A percentile compares a stretch with the other conserved stretches of the same genome.
These are phyloP conservation scores for Melocanna baccifera DNA, from an alignment of 176 grass and related monocot genomes.

Conservation along the genomic window DNA sequence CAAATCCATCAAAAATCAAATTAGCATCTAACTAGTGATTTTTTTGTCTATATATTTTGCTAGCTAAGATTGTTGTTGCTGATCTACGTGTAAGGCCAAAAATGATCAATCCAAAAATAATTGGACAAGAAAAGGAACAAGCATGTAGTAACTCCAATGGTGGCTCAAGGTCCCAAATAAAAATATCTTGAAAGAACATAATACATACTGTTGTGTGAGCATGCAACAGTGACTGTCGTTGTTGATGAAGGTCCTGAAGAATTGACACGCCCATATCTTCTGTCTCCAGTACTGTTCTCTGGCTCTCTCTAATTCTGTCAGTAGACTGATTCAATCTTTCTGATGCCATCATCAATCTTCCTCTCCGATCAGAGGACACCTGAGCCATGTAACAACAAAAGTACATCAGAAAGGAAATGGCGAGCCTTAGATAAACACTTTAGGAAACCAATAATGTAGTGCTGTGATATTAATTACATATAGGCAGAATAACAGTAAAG, in stretches of 20 bases:
- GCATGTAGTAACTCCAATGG: background rate
- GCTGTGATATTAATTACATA: background rate
- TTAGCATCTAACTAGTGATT: background rate
- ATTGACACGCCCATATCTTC: constrained; percentile 78
- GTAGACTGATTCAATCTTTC: constrained; percentile 79
- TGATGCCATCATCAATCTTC: constrained; percentile 78
- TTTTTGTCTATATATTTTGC: background rate
- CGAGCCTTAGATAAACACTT: background rate
- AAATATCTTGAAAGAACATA: constrained; percentile 3
- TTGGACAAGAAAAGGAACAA: background rate
- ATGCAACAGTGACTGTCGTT: constrained; percentile 83
- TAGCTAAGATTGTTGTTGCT: background rate
- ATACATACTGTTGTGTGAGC: constrained; percentile 72
- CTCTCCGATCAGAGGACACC: constrained; percentile 80
- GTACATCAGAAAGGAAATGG: background rate
- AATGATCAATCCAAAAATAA: background rate
- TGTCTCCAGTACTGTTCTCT: constrained; percentile 70
- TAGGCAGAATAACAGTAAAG: background rate
- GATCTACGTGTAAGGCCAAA: background rate
- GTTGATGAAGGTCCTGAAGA: constrained; percentile 82
- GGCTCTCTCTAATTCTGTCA: constrained; percentile 73
- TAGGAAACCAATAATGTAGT: background rate
- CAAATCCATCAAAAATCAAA: background rate
- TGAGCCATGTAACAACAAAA: constrained; percentile 31
- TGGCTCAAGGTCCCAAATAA: background rate